These are phyloP conservation scores for Cicer chorassanicum DNA, from an alignment of 306 rosid genomes.

Conservation along the genomic window DNA sequence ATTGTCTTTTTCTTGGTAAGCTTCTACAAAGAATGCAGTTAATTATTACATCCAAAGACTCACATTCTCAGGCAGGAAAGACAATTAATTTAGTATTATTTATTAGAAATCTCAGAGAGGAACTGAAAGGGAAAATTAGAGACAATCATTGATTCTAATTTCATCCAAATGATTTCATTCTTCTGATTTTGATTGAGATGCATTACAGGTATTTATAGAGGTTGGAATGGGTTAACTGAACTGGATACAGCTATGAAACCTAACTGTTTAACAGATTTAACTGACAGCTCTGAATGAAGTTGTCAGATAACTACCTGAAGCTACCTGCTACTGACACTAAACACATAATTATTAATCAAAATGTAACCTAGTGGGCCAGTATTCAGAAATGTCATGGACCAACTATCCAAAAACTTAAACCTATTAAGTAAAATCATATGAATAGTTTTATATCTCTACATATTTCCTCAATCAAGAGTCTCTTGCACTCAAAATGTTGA, in stretches of 20 bases:
- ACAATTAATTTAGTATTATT: constrained; percentile 6
- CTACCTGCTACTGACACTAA: background rate
- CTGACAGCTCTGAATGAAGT: background rate
- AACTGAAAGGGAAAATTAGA: constrained; percentile 10
- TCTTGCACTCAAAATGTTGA: background rate
- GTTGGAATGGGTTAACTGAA: background rate
- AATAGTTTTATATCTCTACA: too few relatives aligned
- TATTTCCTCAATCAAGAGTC: too few relatives aligned
- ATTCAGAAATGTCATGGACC: too few relatives aligned
- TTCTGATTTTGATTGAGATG: background rate
- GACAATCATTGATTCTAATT: background rate
- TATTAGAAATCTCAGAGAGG: constrained; percentile 5
- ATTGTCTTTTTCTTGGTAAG: constrained; percentile 96
- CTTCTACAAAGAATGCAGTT: constrained; percentile 40
- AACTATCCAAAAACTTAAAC: too few relatives aligned
- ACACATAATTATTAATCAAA: background rate
- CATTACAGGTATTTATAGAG: background rate
- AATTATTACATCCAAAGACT: constrained; percentile 29
- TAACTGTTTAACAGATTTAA: background rate
- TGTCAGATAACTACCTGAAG: background rate
- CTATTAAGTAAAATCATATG: too few relatives aligned
- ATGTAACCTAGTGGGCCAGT: too few relatives aligned
- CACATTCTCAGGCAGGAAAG: constrained; percentile 2
- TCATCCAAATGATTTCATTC: background rate
- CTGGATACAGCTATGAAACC: background rate